These are phyloP conservation scores for Pythium phragmitis DNA, from an alignment of 352 stramenopile genomes.

Conservation along the genomic window DNA sequence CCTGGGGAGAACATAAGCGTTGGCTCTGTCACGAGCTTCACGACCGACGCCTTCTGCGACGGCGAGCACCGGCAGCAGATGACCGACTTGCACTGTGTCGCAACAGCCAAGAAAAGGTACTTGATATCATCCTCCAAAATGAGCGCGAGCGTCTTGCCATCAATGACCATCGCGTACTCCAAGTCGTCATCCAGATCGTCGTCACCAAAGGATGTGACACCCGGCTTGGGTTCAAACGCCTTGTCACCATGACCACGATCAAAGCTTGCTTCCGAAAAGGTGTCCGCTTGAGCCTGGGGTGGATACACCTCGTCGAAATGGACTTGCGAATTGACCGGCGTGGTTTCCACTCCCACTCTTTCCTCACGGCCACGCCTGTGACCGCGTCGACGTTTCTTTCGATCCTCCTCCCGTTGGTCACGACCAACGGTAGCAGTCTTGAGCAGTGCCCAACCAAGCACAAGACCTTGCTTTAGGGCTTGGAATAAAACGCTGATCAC, in stretches of 20 bases:
- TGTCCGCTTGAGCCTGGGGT: slow-evolving; percentile 40
- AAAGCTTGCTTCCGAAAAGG: slow-evolving; percentile 52
- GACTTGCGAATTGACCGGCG: slow-evolving; percentile 34
- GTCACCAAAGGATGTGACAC: slow-evolving; percentile 19
- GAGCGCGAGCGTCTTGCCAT: slow-evolving; percentile 81
- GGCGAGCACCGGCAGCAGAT: slow-evolving; percentile 87
- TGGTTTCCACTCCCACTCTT: slow-evolving; percentile 27
- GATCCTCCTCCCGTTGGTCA: slow-evolving; percentile 63
- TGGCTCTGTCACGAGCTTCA: slow-evolving; percentile 85
- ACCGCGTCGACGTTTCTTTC: slow-evolving; percentile 64
- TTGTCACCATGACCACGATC: slow-evolving; percentile 61
- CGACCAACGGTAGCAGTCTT: slow-evolving; percentile 73
- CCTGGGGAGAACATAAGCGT: slow-evolving; percentile 87
- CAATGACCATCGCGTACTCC: slow-evolving; percentile 90
- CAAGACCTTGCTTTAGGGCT: slow-evolving; percentile 65
- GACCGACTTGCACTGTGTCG: slow-evolving; percentile 87
- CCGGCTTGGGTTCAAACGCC: slow-evolving; percentile 69
- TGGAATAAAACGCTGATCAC: slow-evolving; percentile 73
- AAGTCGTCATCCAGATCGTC: slow-evolving; percentile 75
- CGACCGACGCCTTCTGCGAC: slow-evolving; percentile 82
- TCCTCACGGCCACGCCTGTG: slow-evolving; percentile 46
- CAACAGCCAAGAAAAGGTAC: slow-evolving; percentile 86
- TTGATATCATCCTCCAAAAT: slow-evolving; percentile 89
- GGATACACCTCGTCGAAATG: slow-evolving; percentile 80
- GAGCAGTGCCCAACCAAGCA: slow-evolving; percentile 64